phyloP scores from a whole-genome alignment of 2,329 filamentous ascomycete genomes.

The Herpotrichia juniperi region DNA sequence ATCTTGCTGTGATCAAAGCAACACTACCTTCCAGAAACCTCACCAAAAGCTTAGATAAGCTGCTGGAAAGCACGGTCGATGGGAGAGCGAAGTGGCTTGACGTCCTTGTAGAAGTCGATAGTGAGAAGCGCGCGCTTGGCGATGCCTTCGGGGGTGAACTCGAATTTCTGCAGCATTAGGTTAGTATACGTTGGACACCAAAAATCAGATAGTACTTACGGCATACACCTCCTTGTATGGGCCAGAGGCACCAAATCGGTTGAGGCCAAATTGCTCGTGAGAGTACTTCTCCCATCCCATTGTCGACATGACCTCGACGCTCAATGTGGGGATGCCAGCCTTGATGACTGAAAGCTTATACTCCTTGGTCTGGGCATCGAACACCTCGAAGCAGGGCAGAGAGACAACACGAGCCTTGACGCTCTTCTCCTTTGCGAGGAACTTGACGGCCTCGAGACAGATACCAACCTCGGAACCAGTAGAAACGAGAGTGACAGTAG shows the following conservation, averaged over 20 bases:
- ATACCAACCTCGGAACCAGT: constrained; percentile 97
- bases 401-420: constrained; percentile 92
- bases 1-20: not conserved
- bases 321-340: constrained; percentile 90
- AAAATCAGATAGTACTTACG: constrained; percentile 60
- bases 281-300: constrained; percentile 99
- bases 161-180: constrained; percentile 80
- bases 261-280: constrained; percentile 99
- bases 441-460: constrained; percentile 90
- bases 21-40: not conserved
- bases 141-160: constrained; percentile 97
- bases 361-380: constrained; percentile 91
- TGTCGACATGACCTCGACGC: constrained; percentile 95
- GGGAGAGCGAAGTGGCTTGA: constrained; percentile 85
- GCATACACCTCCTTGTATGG: constrained; percentile 98
- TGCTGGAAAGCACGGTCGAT: constrained; percentile 98
- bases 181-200: no score
- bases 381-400: constrained; percentile 95
- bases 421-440: constrained; percentile 80
- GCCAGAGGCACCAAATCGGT: constrained; percentile 97
- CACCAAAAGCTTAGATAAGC: constrained; percentile 71
- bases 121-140: constrained; percentile 92
- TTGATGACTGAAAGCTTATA: constrained; percentile 93
- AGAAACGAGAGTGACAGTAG: constrained; percentile 86
- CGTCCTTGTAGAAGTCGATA: constrained; percentile 96